phyloP scores from a whole-genome alignment of 2,329 filamentous ascomycete genomes.

The Diaporthe helianthi region DNA sequence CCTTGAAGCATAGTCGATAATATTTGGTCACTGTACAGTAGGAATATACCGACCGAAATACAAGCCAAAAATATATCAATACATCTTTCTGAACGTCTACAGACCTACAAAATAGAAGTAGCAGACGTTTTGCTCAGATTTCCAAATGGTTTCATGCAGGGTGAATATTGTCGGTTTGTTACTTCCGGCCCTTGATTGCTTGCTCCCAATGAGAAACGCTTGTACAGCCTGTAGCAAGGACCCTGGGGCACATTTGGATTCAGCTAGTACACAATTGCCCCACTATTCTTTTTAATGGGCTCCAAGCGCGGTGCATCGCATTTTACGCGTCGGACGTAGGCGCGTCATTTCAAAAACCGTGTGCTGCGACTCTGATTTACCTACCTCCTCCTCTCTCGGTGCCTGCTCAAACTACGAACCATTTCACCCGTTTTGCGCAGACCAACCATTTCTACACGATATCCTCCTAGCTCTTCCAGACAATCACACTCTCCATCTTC shows the following conservation, averaged over 20 bases:
- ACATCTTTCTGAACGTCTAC: neutral
- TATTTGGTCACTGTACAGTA: constrained; percentile 30
- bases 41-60: constrained; percentile 6
- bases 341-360: constrained; percentile 30
- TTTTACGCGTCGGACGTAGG: constrained; percentile 10
- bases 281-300: constrained; percentile 23
- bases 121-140: neutral
- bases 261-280: constrained; percentile 10
- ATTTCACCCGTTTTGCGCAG: neutral
- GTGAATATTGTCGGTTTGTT: too few species aligned
- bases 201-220: neutral
- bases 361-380: constrained; percentile 21
- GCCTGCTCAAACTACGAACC: constrained; percentile 2
- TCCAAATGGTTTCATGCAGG: neutral
- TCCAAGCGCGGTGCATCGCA: constrained; percentile 2
- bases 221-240: neutral
- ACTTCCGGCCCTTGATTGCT: neutral
- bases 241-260: neutral
- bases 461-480: neutral
- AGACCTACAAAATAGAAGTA: neutral
- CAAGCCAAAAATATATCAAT: constrained; percentile 7
- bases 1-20: constrained; percentile 27
- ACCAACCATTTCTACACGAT: neutral
- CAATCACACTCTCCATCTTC: neutral
- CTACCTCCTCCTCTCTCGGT: constrained; percentile 17